Percentiles rank a stretch among this genome's conserved stretches.
These are phyloP conservation scores for Pythium guiyangense DNA, from an alignment of 352 stramenopile species.

Conservation along the genomic window DNA sequence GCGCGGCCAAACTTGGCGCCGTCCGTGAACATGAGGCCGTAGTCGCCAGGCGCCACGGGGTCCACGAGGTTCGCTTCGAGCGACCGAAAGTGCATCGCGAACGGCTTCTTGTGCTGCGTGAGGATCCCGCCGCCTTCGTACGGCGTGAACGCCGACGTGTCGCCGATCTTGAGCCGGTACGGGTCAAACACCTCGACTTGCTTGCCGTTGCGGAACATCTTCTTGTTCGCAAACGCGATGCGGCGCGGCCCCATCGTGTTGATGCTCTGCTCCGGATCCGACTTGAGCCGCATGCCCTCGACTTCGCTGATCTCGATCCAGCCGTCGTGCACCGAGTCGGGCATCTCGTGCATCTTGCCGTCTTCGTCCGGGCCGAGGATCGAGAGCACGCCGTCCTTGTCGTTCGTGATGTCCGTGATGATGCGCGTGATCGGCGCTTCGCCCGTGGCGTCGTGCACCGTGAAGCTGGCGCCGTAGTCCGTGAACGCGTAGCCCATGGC, in stretches of 20 bases:
- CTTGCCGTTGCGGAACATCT: constrained; percentile 83
- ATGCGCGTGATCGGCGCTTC: constrained; percentile 84
- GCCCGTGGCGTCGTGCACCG: constrained; percentile 73
- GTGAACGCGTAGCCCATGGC: constrained; percentile 79
- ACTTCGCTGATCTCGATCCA: constrained; percentile 86
- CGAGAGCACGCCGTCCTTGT: constrained; percentile 67
- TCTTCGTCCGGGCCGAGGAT: constrained; percentile 80
- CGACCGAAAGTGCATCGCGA: constrained; percentile 69
- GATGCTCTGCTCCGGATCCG: constrained; percentile 62
- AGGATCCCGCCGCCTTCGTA: constrained; percentile 80
- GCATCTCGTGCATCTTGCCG: constrained; percentile 87
- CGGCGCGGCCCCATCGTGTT: constrained; percentile 69
- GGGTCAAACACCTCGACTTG: constrained; percentile 82
- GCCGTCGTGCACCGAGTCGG: constrained; percentile 79
- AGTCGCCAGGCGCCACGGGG: constrained; percentile 65
- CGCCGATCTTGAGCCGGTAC: constrained; percentile 78
- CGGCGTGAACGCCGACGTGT: constrained; percentile 75
- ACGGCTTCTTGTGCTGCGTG: constrained; percentile 82
- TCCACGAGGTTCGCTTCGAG: constrained; percentile 65
- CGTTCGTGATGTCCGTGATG: constrained; percentile 85
- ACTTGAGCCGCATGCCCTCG: constrained; percentile 63
- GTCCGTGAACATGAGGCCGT: constrained; percentile 83
- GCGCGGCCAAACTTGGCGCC: constrained; percentile 84
- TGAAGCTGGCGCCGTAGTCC: constrained; percentile 75
- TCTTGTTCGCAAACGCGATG: constrained; percentile 83